These are phyloP conservation scores for Orobanche coerulescens DNA, from an alignment of 257 asterid species.

Conservation along the genomic window DNA sequence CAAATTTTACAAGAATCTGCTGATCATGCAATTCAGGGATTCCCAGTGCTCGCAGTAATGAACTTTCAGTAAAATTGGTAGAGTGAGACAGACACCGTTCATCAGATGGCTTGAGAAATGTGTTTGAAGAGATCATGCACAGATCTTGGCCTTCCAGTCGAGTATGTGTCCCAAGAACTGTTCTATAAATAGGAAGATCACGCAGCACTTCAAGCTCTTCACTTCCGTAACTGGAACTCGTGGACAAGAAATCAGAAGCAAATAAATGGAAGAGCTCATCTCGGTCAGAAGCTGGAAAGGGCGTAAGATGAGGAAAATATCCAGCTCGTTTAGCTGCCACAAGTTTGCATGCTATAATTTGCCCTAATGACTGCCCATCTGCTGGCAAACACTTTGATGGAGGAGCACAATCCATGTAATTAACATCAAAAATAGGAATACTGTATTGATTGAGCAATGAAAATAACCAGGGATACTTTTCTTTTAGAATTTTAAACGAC, in stretches of 20 bases:
- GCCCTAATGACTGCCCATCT: slow-evolving; percentile 65
- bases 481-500: slow-evolving; percentile 44
- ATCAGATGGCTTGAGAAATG: slow-evolving; percentile 81
- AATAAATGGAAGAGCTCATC: slow-evolving; percentile 67
- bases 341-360: slow-evolving; percentile 60
- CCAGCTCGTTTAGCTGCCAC: slow-evolving; percentile 83
- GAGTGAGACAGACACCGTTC: slow-evolving; percentile 64
- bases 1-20: slow-evolving; percentile 74
- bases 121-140: slow-evolving; percentile 74
- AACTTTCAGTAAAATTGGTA: slow-evolving; percentile 50
- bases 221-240: slow-evolving; percentile 46
- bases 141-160: slow-evolving; percentile 50
- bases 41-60: slow-evolving; percentile 77
- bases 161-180: slow-evolving; percentile 68
- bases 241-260: slow-evolving; percentile 57
- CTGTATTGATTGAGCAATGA: slow-evolving; percentile 30
- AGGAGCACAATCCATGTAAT: slow-evolving; percentile 78
- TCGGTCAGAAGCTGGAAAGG: slow-evolving; percentile 50
- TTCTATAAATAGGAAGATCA: slow-evolving; percentile 77
- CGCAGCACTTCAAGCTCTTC: slow-evolving; percentile 74
- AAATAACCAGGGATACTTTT: slow-evolving; percentile 73
- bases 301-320: slow-evolving; percentile 55
- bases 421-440: slow-evolving; percentile 70
- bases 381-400: slow-evolving; percentile 61
- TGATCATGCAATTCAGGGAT: slow-evolving; percentile 76